A percentile compares a stretch with the other conserved stretches of the same genome.
These are phyloP conservation scores for Prunus armeniaca DNA, from an alignment of 306 rosid species.

Conservation along the genomic window DNA sequence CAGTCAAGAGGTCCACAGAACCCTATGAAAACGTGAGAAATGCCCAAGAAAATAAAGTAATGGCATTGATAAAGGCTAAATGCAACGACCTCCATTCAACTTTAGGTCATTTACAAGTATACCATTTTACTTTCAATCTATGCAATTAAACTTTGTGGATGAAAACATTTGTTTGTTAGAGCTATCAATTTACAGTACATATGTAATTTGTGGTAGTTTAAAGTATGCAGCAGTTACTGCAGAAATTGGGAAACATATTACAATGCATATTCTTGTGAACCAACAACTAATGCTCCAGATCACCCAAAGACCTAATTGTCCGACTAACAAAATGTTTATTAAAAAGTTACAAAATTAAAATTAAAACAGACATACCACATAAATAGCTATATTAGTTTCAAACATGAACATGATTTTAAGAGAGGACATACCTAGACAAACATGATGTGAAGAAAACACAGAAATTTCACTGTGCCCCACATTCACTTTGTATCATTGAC, in stretches of 20 bases:
- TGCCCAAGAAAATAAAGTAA: neutral
- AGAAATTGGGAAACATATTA: neutral
- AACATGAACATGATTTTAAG: conserved; percentile 8
- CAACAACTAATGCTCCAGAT: neutral
- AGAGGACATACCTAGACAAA: conserved; percentile 15
- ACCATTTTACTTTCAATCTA: neutral
- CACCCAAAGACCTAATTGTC: neutral
- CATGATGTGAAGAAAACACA: neutral
- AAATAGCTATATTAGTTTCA: conserved; percentile 11
- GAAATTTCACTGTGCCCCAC: neutral
- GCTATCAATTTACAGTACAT: neutral
- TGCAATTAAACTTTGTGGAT: neutral
- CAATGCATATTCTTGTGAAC: neutral
- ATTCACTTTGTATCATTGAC: conserved; percentile 25
- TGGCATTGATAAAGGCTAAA: neutral
- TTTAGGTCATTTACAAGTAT: neutral
- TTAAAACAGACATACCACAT: conserved; percentile 19
- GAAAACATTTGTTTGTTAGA: neutral
- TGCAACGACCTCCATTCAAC: neutral
- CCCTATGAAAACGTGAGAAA: no score
- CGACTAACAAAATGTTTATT: neutral
- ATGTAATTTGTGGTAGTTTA: neutral
- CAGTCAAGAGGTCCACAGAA: no score
- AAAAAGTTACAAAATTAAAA: conserved; percentile 10
- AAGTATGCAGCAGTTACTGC: neutral